Percentiles rank a stretch among this genome's conserved stretches.
Conservation (phyloP, 345 rosid genomes). For the Euphorbia peplus region DNA sequence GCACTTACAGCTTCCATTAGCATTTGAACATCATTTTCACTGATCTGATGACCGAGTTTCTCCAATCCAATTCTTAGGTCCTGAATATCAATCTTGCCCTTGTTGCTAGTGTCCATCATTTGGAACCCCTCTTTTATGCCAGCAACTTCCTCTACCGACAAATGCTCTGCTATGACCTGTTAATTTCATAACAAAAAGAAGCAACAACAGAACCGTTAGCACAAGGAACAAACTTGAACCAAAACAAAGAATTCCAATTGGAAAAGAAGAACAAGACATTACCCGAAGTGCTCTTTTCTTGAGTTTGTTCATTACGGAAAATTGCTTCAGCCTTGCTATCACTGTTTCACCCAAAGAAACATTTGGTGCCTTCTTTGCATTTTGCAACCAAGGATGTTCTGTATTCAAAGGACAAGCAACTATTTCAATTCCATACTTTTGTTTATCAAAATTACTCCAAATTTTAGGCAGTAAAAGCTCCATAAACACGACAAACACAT, state of each 20-base stretch:
- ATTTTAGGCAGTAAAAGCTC: not conserved
- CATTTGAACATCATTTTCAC: conserved; percentile 28
- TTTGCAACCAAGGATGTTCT: conserved; percentile 39
- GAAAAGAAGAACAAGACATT: conserved; percentile 1
- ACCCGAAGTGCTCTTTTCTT: conserved; percentile 42
- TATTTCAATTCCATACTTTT: conserved; percentile 8
- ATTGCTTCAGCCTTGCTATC: conserved; percentile 33
- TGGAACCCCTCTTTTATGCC: conserved; percentile 36
- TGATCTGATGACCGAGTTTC: conserved; percentile 31
- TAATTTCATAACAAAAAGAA: not conserved
- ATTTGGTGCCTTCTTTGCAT: conserved; percentile 34
- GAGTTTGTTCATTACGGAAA: conserved; percentile 36
- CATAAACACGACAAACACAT: conserved; percentile 6
- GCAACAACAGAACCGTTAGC: not conserved
- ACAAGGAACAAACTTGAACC: not conserved
- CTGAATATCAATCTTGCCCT: conserved; percentile 27
- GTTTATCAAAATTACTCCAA: not conserved
- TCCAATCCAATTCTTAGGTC: conserved; percentile 31
- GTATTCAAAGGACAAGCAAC: conserved; percentile 19
- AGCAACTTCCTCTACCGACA: conserved; percentile 35
- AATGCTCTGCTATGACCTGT: conserved; percentile 35
- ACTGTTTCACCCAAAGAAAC: conserved; percentile 33
- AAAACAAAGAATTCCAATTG: not conserved
- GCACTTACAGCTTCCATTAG: conserved; percentile 35
- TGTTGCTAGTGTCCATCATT: conserved; percentile 30